Evolutionary conservation across 2,329 filamentous ascomycete genomes (phyloP).

Genomic region (Chalara sp.): DNA sequence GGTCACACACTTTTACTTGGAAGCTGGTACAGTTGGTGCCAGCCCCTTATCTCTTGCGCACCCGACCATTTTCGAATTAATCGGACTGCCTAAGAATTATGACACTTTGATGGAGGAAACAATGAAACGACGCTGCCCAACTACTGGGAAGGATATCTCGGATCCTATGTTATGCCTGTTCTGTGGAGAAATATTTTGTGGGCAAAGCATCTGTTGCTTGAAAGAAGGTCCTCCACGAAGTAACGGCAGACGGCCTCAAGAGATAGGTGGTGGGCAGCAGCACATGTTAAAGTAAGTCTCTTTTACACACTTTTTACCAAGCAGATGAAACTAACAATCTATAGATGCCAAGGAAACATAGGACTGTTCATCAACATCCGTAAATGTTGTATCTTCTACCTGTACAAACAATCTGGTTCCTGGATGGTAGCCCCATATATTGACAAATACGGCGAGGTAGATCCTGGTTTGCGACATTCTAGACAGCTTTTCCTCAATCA

Average conservation of each 20-base stretch:
- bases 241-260: conserved; percentile 29
- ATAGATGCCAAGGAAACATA: conserved; percentile 78
- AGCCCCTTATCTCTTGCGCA: conserved; percentile 51
- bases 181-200: conserved; percentile 95
- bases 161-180: conserved; percentile 91
- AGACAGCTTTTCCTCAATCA: conserved; percentile 91
- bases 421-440: conserved; percentile 88
- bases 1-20: conserved; percentile 41
- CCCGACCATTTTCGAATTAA: conserved; percentile 87
- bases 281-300: conserved; percentile 73
- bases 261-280: conserved; percentile 80
- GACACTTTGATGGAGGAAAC: conserved; percentile 90
- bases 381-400: conserved; percentile 86
- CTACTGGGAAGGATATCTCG: conserved; percentile 81
- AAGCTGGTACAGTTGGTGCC: background rate
- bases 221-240: conserved; percentile 39
- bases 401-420: conserved; percentile 75
- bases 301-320: background rate
- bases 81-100: conserved; percentile 87
- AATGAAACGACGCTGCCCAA: conserved; percentile 76
- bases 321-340: conserved; percentile 1
- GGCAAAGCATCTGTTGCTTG: conserved; percentile 86
- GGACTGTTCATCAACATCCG: conserved; percentile 96
- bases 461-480: conserved; percentile 80
- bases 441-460: conserved; percentile 91